These are phyloP conservation scores for Pilatotrama ljubarskyi DNA, from an alignment of 768 basidiomycete species.

Conservation along the genomic window DNA sequence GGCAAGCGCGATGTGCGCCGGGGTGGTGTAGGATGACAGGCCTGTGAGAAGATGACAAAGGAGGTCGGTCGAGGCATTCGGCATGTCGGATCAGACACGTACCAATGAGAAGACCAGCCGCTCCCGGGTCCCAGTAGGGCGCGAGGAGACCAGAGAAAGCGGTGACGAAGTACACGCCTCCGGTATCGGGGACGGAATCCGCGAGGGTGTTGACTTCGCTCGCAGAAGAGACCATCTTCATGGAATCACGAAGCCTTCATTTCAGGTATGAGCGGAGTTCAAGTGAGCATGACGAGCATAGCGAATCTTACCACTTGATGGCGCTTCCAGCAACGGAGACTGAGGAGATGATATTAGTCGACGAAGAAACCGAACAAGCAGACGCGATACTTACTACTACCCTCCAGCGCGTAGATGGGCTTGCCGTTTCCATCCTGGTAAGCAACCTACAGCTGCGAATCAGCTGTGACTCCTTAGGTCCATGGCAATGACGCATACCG, in stretches of 20 bases:
- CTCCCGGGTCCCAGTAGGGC: slow-evolving; percentile 96
- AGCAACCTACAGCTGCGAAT: slow-evolving; percentile 56
- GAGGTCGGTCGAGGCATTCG: no score
- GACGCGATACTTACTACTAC: slow-evolving; percentile 66
- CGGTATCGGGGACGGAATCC: slow-evolving; percentile 70
- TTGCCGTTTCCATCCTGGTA: slow-evolving; percentile 82
- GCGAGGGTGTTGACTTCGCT: slow-evolving; percentile 86
- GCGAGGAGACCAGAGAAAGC: slow-evolving; percentile 95
- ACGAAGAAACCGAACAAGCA: not conserved
- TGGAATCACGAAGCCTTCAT: slow-evolving; percentile 81
- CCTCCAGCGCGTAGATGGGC: slow-evolving; percentile 93
- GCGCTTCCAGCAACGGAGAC: slow-evolving; percentile 95
- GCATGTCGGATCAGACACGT: no score
- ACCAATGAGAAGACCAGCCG: slow-evolving; percentile 85
- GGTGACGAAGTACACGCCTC: slow-evolving; percentile 95
- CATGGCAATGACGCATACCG: slow-evolving; percentile 46
- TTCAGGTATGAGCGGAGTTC: not conserved
- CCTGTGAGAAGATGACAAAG: slow-evolving; percentile 38
- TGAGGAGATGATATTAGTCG: slow-evolving; percentile 29
- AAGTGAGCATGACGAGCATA: not conserved
- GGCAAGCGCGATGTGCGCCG: slow-evolving; percentile 91
- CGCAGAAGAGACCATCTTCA: slow-evolving; percentile 79
- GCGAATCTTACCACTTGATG: slow-evolving; percentile 71
- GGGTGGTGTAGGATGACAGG: slow-evolving; percentile 85
- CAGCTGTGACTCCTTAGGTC: not conserved